Evolutionary conservation across 2,329 filamentous ascomycete species (phyloP), one percentile per base, ranked within the genome.

Genomic region (Arthrobotrys megalospora): DNA sequence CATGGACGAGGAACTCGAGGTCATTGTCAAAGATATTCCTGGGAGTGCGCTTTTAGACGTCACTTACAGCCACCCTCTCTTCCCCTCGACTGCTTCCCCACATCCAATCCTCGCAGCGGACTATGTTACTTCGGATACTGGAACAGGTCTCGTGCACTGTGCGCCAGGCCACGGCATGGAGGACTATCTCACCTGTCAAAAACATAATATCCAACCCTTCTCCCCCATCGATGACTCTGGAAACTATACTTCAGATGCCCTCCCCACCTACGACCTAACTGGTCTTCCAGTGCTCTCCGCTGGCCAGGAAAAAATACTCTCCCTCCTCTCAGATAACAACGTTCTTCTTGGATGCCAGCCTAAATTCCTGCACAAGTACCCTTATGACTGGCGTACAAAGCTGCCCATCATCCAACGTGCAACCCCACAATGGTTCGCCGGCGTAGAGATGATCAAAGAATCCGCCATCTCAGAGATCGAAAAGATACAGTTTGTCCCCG

Each of bases 361-460:
- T 81, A 87, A 87, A 71, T 91, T 95, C 83, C 88, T 88, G 65
- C 96, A 99, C 86, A 98, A 97, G 84, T 98, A 98, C 83, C 96
- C 96, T 0, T 97, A 98, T 81, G 96, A 99, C 85, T 99, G 96
- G 96, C 89, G 96, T 67, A 97, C 95, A 0, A 99, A 98, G 85
- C 88, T 92, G 81, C 96, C 96, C 0, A 91, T 99, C 62, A 93
- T 99, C 76, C 90, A 96, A 38, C 87, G 96, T 80, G 95, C 96
- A 2, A 99, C 96, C 0, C 93, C 94, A 43, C 96, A 99, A 85
- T 99, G 96, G 96, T 99, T 99, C 83, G 94, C 96, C 10, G 93
- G 98, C 84, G 93, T 97, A 1, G 93, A 88, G 12, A 89, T 88
- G 63, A 95, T 98, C 84, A 96, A 96, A 81, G 86, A 89, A 0